Evolutionary conservation across 1,139 yeast genomes (phyloP), one percentile per base, ranked within the genome.

Genomic region (Zygotorulaspora mrakii): DNA sequence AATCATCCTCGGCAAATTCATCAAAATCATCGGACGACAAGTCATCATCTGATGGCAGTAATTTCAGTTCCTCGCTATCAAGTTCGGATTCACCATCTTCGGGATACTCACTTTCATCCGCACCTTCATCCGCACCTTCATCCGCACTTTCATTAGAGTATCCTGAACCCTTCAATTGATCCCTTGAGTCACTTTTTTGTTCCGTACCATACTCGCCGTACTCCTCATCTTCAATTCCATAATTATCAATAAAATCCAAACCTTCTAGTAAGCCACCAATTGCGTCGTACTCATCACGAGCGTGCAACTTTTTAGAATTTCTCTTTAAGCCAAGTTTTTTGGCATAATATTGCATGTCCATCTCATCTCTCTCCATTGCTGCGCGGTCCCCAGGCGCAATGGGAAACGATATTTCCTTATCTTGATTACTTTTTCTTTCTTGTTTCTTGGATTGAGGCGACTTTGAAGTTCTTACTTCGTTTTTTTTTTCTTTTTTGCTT

Each of bases 261-360:
- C 94, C 96, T 37, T 87, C 94, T 8, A 85, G 65, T 16, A 85
- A 62, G 4, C 84, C 89, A 35, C 82, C 94, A 37, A 83, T 68
- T 2, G 77, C 74, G 59, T 84, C 94, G 48, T 78, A 80, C 21
- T 78, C 86, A 25, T 72, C 80, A 1, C 59, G 55, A 2, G 65
- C 68, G 38, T 50, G 55, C 29, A 76, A 74, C 21, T 71, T 60
- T 39, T 77, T 65, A 41, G 67, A 71, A 2, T 75, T 76, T 13
- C 72, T 67, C 53, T 82, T 84, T 50, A 83, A 60, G 1, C 95
- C 95, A 13, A 89, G 69, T 52, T 83, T 81, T 48, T 82, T 83
- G 3, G 96, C 91, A 58, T 87, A 89, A 57, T 80, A 87, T 17
- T 74, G 79, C 65, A 87, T 79, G 33, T 89, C 95, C 37, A 77